Evolutionary conservation across 1,284 basidiomycete genomes (phyloP).

Genomic region (Malassezia obtusa): DNA sequence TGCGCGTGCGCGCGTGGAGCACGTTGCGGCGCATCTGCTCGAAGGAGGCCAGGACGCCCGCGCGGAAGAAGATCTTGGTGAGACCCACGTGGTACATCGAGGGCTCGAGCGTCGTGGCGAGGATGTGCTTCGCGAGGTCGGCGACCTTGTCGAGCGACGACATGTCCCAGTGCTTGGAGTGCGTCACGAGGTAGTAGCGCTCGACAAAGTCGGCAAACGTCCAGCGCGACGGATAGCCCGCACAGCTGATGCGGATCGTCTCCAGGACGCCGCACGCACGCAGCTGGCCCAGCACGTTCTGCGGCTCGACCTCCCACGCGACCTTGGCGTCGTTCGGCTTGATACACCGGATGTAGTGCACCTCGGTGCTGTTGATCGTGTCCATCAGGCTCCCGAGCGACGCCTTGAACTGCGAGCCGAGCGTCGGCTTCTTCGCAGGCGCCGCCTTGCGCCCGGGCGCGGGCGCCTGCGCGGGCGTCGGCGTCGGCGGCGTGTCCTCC

Average conservation of each 20-base stretch:
- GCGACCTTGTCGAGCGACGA: conserved; percentile 54
- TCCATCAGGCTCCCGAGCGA: conserved; percentile 92
- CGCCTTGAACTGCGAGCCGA: conserved; percentile 96
- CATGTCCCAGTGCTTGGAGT: conserved; percentile 67
- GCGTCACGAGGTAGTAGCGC: conserved; percentile 92
- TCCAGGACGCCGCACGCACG: conserved; percentile 98
- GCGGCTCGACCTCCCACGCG: conserved; percentile 93
- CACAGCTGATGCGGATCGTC: conserved; percentile 96
- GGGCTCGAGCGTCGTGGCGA: conserved; percentile 76
- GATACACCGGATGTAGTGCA: conserved; percentile 98
- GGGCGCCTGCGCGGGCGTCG: conserved; percentile 49
- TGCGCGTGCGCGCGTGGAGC: conserved; percentile 79
- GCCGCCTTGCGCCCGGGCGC: conserved; percentile 18
- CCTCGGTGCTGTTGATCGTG: conserved; percentile 91
- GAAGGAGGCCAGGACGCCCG: conserved; percentile 95
- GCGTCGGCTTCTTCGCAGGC: conserved; percentile 80
- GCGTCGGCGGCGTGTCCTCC: conserved; percentile 53
- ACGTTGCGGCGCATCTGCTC: conserved; percentile 79
- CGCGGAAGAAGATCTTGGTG: conserved; percentile 98
- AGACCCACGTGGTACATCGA: conserved; percentile 95
- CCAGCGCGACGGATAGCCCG: conserved; percentile 98
- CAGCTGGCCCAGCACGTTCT: conserved; percentile 88
- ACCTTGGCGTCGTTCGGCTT: conserved; percentile 95
- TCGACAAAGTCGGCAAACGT: conserved; percentile 99
- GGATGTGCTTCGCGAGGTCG: conserved; percentile 71